These are phyloP conservation scores for Aspergillus hiratsukae DNA, from an alignment of 2,329 filamentous ascomycete genomes.

Conservation along the genomic window DNA sequence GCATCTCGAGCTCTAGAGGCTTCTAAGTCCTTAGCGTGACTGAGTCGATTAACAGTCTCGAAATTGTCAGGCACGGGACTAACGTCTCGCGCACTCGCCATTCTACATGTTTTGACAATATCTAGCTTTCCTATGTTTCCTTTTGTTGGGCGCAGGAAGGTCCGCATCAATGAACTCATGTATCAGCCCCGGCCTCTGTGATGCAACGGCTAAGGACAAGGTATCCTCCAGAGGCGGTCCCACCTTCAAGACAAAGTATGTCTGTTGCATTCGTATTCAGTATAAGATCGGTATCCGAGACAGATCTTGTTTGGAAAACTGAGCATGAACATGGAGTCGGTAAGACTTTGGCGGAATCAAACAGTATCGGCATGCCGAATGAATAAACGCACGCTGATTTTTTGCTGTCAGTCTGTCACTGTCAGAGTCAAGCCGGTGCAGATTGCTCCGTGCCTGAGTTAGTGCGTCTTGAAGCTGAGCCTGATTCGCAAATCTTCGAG, in stretches of 20 bases:
- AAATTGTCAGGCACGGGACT: neutral
- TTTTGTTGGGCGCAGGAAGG: neutral
- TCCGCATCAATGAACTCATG: no score
- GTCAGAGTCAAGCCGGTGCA: neutral
- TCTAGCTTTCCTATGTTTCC: neutral
- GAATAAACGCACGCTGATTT: neutral
- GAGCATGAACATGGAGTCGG: neutral
- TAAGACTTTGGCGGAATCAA: neutral
- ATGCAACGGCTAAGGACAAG: no score
- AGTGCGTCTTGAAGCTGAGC: neutral
- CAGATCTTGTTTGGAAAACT: neutral
- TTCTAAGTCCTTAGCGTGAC: neutral
- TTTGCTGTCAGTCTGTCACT: neutral
- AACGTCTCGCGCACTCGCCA: neutral
- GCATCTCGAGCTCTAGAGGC: neutral
- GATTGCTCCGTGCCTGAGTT: neutral
- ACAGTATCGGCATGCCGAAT: neutral
- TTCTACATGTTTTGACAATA: neutral
- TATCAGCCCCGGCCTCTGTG: no score
- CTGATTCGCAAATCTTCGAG: neutral
- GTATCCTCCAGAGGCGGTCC: neutral
- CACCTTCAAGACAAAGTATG: neutral
- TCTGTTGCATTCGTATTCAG: neutral
- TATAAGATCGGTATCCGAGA: neutral
- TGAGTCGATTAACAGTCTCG: neutral